Percentiles rank a stretch among this genome's conserved stretches.
Conservation (phyloP, 2,329 filamentous ascomycete species). For the Graphiopsis chlorocephala region DNA sequence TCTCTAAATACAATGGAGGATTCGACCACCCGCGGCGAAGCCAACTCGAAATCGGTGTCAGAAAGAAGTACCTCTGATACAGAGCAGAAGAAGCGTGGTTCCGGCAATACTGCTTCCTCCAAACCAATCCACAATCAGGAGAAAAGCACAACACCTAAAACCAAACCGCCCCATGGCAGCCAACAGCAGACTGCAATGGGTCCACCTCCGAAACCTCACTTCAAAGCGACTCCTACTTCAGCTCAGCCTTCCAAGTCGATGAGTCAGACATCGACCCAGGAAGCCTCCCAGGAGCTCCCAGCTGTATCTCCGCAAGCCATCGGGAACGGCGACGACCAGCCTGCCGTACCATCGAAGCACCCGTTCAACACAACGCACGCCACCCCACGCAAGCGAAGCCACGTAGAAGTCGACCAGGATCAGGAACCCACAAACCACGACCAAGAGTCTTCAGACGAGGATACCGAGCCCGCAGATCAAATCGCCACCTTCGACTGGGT, state of each 20-base stretch:
- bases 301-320: not conserved
- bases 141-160: not conserved
- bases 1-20: not conserved
- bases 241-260: not conserved
- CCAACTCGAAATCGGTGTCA: not conserved
- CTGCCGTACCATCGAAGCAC: not conserved
- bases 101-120: not conserved
- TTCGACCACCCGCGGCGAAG: not conserved
- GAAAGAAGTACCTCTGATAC: not conserved
- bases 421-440: not conserved
- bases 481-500: constrained; percentile 70
- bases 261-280: not conserved
- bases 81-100: not conserved
- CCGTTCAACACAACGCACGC: not conserved
- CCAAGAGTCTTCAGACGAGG: not conserved
- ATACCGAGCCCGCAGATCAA: constrained; percentile 25
- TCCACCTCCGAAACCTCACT: constrained; percentile 6
- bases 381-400: not conserved
- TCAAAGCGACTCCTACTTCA: constrained; percentile 5
- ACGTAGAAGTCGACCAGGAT: not conserved
- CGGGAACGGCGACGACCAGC: not conserved
- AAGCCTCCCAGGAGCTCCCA: not conserved
- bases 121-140: not conserved
- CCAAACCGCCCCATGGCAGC: not conserved
- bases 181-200: not conserved